Conservation (phyloP, 2,329 filamentous ascomycete genomes). For the Ophiocordyceps robertsii region DNA sequence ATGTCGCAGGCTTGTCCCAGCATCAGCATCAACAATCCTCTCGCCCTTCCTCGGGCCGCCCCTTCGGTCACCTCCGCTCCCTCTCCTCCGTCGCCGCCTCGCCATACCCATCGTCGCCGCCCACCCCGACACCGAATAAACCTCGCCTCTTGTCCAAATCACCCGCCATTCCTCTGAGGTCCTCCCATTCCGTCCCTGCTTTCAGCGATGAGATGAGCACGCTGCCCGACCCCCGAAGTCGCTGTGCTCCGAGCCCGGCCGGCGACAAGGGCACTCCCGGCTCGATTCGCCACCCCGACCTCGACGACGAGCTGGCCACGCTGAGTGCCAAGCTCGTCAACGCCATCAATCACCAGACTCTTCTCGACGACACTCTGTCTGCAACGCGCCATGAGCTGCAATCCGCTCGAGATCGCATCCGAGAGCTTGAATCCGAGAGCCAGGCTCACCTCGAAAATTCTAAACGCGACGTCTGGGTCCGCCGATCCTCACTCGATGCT, state of each 20-base stretch:
- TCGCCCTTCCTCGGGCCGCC: constrained; percentile 14
- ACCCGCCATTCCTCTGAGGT: constrained; percentile 22
- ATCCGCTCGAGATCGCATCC: constrained; percentile 51
- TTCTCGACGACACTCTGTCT: constrained; percentile 76
- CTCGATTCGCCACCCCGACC: constrained; percentile 36
- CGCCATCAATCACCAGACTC: constrained; percentile 92
- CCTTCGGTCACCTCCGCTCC: constrained; percentile 37
- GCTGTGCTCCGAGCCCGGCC: constrained; percentile 31
- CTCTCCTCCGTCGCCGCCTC: constrained; percentile 38
- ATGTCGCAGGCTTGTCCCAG: constrained; percentile 39
- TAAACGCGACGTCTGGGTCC: constrained; percentile 61
- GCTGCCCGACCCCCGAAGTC: constrained; percentile 49
- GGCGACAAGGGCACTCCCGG: constrained; percentile 18
- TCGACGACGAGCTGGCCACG: constrained; percentile 66
- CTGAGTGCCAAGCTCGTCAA: constrained; percentile 93
- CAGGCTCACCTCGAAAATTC: constrained; percentile 61
- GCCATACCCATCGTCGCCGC: constrained; percentile 11
- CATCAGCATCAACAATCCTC: constrained; percentile 20
- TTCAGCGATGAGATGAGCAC: constrained; percentile 53
- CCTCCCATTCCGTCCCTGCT: constrained; percentile 20
- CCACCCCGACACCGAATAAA: constrained; percentile 18
- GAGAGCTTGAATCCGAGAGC: constrained; percentile 50
- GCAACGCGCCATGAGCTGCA: constrained; percentile 76
- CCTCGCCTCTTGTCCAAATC: constrained; percentile 22
- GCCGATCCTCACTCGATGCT: constrained; percentile 59